These are phyloP conservation scores for Chaetomiaceae sp. DNA, from an alignment of 2,329 filamentous ascomycete genomes.

Conservation along the genomic window DNA sequence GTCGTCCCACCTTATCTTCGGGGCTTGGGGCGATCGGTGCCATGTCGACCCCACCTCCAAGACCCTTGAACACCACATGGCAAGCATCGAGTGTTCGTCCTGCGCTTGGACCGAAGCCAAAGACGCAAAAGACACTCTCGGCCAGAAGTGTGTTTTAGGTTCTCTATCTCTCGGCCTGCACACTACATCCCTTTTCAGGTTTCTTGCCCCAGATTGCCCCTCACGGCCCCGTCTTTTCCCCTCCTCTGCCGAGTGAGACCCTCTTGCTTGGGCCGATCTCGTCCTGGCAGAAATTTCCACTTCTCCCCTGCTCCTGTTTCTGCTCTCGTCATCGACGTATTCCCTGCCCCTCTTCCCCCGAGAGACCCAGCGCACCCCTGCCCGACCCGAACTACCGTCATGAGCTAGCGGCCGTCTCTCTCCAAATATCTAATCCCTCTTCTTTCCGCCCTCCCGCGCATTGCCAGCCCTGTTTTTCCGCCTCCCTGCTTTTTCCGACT, in stretches of 20 bases:
- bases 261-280: constrained; percentile 17
- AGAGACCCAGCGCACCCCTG: constrained; percentile 22
- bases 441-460: constrained; percentile 1
- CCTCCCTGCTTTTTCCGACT: constrained; percentile 18
- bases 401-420: constrained; percentile 26
- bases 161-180: constrained; percentile 13
- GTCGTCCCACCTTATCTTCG: constrained; percentile 19
- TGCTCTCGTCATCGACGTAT: constrained; percentile 26
- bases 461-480: constrained; percentile 16
- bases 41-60: constrained; percentile 21
- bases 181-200: constrained; percentile 13
- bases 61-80: constrained; percentile 31
- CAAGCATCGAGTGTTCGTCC: constrained; percentile 28
- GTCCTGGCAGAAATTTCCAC: constrained; percentile 20
- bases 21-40: constrained; percentile 17
- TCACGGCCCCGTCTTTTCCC: constrained; percentile 10
- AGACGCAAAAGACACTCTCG: constrained; percentile 19
- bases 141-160: constrained; percentile 22
- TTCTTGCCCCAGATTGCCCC: constrained; percentile 10
- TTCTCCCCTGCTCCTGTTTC: constrained; percentile 6
- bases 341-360: constrained; percentile 22
- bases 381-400: constrained; percentile 26
- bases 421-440: constrained; percentile 13
- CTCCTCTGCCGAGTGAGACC: constrained; percentile 22
- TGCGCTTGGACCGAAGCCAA: constrained; percentile 18